These are phyloP conservation scores for Cladosporium austrohemisphaericum DNA, from an alignment of 2,329 filamentous ascomycete genomes.

Conservation along the genomic window DNA sequence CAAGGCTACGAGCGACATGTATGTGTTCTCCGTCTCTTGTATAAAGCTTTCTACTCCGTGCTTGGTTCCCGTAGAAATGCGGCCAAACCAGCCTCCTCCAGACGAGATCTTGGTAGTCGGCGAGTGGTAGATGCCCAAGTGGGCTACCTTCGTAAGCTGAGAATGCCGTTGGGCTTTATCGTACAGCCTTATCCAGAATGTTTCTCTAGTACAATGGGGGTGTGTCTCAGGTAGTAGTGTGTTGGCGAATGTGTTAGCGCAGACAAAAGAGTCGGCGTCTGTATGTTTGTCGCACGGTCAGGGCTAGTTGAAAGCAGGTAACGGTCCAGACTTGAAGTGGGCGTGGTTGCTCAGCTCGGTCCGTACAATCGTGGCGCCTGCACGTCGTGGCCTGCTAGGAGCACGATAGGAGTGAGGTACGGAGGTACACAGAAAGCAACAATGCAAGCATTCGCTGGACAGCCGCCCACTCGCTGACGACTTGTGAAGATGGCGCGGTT, in stretches of 20 bases:
- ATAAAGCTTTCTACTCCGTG: too few species aligned
- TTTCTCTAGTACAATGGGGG: background rate
- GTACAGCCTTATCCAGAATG: conserved; percentile 2
- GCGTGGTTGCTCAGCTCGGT: conserved; percentile 1
- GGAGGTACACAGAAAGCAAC: background rate
- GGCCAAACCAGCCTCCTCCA: too few species aligned
- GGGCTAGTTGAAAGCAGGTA: too few species aligned
- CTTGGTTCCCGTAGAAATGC: too few species aligned
- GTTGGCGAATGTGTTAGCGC: background rate
- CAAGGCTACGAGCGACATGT: conserved; percentile 8
- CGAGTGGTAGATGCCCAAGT: background rate
- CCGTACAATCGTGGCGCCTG: conserved; percentile 10
- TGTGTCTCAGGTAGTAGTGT: conserved; percentile 3
- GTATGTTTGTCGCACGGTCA: conserved; percentile 5
- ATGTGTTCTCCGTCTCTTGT: background rate
- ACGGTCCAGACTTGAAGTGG: conserved; percentile 1
- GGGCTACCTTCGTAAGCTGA: background rate
- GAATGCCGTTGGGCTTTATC: background rate
- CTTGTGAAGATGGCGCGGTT: background rate
- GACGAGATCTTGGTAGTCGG: too few species aligned
- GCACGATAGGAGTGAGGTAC: background rate
- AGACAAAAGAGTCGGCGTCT: background rate
- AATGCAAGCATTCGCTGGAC: background rate
- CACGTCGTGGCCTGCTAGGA: background rate
- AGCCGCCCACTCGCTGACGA: conserved; percentile 4